Evolutionary conservation across 306 rosid species (phyloP).

Genomic region (Elaeagnus macrophylla): DNA sequence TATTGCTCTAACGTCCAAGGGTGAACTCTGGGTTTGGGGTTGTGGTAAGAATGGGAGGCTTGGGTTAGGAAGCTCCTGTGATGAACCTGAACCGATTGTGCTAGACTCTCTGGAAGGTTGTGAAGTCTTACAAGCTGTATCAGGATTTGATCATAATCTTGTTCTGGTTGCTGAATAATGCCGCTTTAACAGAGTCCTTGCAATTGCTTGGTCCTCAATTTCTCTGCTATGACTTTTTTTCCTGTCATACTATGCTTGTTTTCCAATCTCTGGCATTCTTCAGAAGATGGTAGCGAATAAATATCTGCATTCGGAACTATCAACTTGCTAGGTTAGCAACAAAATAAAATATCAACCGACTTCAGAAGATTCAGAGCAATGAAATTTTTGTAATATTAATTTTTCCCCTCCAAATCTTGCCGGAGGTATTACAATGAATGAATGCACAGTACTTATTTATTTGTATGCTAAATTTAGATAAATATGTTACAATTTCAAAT

Average conservation of each 20-base stretch:
- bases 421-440: background rate
- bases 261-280: background rate
- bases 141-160: slow-evolving; percentile 85
- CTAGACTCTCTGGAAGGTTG: slow-evolving; percentile 56
- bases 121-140: slow-evolving; percentile 63
- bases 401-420: no score
- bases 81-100: slow-evolving; percentile 57
- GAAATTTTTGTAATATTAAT: no score
- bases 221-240: background rate
- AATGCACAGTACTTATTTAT: background rate
- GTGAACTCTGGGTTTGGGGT: slow-evolving; percentile 89
- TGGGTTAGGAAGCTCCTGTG: slow-evolving; percentile 64
- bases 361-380: no score
- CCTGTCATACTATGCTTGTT: background rate
- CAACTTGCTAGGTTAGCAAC: no score
- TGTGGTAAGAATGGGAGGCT: slow-evolving; percentile 83
- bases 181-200: background rate
- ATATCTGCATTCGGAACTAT: no score
- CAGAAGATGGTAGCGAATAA: background rate
- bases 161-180: slow-evolving; percentile 54
- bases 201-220: background rate
- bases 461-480: background rate
- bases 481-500: slow-evolving; percentile 5
- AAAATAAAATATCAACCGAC: no score
- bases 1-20: slow-evolving; percentile 50